phyloP scores from a whole-genome alignment of 2,329 filamentous ascomycete genomes.

The Zymoseptoria brevis region DNA sequence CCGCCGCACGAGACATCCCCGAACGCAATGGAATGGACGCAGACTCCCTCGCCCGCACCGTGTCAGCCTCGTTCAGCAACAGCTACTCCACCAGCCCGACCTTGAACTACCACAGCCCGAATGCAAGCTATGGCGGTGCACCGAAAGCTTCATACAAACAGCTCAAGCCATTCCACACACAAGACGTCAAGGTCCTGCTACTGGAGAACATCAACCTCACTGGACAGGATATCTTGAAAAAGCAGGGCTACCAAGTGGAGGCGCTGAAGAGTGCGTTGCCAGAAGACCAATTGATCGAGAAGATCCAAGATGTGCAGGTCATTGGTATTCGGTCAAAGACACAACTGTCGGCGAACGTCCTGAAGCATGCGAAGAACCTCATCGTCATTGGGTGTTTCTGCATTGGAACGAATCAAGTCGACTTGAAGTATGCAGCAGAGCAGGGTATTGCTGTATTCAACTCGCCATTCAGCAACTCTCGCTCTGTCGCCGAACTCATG shows the following conservation, averaged over 20 bases:
- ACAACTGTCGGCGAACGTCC: slow-evolving; percentile 76
- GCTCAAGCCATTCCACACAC: slow-evolving; percentile 89
- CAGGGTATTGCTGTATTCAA: slow-evolving; percentile 97
- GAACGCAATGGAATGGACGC: slow-evolving; percentile 19
- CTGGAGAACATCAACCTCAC: slow-evolving; percentile 94
- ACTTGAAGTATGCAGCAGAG: slow-evolving; percentile 72
- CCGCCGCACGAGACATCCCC: slow-evolving; percentile 29
- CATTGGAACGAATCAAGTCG: slow-evolving; percentile 94
- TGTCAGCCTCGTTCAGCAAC: slow-evolving; percentile 39
- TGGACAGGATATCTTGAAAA: slow-evolving; percentile 70
- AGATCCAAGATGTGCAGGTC: slow-evolving; percentile 95
- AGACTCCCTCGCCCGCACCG: slow-evolving; percentile 20
- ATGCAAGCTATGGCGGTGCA: slow-evolving; percentile 45
- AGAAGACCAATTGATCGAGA: slow-evolving; percentile 91
- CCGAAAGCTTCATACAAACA: slow-evolving; percentile 54
- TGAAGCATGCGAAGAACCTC: slow-evolving; percentile 84
- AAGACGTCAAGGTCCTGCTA: slow-evolving; percentile 92
- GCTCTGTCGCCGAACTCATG: slow-evolving; percentile 91
- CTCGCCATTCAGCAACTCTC: slow-evolving; percentile 95
- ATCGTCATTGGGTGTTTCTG: slow-evolving; percentile 98
- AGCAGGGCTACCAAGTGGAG: slow-evolving; percentile 95
- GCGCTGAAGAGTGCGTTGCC: slow-evolving; percentile 78
- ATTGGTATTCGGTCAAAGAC: slow-evolving; percentile 98
- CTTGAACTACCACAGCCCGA: slow-evolving; percentile 65
- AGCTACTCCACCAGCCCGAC: slow-evolving; percentile 68